A percentile compares a stretch with the other conserved stretches of the same genome.
phyloP scores from a whole-genome alignment of 1,139 yeast genomes.

The Waltiozyma sp. region DNA sequence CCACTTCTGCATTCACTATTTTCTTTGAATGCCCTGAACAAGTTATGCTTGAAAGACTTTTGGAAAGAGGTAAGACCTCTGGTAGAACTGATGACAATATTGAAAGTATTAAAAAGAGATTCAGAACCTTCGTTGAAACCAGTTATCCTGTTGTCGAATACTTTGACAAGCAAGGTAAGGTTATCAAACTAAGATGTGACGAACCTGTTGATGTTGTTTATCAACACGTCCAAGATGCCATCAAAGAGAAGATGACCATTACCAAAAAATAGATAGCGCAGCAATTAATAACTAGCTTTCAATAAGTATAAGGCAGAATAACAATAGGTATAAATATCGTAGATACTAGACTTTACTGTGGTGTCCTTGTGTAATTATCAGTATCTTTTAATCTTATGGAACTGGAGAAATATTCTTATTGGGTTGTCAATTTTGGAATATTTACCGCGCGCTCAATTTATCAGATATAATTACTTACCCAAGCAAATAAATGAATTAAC shows the following conservation, averaged over 20 bases:
- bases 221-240: slow-evolving; percentile 53
- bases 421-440: too few species aligned
- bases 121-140: slow-evolving; percentile 75
- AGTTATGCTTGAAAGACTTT: slow-evolving; percentile 74
- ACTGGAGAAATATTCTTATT: too few species aligned
- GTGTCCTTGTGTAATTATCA: too few species aligned
- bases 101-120: slow-evolving; percentile 84
- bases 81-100: slow-evolving; percentile 91
- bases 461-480: too few species aligned
- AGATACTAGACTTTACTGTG: too few species aligned
- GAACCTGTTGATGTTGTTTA: slow-evolving; percentile 73
- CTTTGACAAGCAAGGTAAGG: slow-evolving; percentile 65
- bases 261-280: not conserved
- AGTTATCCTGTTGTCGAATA: slow-evolving; percentile 92
- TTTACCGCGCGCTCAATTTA: too few species aligned
- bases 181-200: slow-evolving; percentile 70
- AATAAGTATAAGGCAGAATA: too few species aligned
- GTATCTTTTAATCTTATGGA: too few species aligned
- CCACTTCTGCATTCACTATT: slow-evolving; percentile 65
- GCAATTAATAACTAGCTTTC: too few species aligned
- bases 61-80: slow-evolving; percentile 89
- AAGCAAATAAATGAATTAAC: too few species aligned
- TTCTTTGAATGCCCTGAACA: slow-evolving; percentile 92
- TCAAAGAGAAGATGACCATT: slow-evolving; percentile 27
- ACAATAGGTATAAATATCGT: too few species aligned